These are phyloP conservation scores for Sechiopsis laciniata DNA, from an alignment of 306 rosid genomes.

Conservation along the genomic window DNA sequence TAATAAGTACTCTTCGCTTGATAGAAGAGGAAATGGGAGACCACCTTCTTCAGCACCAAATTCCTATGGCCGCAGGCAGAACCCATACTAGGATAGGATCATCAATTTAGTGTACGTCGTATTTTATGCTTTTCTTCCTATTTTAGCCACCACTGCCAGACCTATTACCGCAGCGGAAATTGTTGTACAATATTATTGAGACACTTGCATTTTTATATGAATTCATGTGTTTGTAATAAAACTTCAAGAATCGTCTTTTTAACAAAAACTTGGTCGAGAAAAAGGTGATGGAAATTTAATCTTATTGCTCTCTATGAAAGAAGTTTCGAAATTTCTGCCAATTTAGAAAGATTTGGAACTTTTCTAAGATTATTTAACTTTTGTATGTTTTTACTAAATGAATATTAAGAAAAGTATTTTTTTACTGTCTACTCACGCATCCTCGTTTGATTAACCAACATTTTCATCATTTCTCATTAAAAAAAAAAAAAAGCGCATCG, in stretches of 20 bases:
- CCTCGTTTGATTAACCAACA: no score
- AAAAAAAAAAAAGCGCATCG: no score
- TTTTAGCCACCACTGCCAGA: background rate
- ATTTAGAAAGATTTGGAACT: no score
- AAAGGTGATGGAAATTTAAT: background rate
- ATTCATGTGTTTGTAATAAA: background rate
- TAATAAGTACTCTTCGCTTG: slow-evolving; percentile 49
- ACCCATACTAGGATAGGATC: background rate
- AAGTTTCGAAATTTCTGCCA: background rate
- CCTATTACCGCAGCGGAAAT: background rate
- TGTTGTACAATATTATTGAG: slow-evolving; percentile 1
- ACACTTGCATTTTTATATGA: background rate
- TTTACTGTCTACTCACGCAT: no score
- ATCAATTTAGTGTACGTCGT: no score
- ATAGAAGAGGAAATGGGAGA: slow-evolving; percentile 43
- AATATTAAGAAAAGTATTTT: no score
- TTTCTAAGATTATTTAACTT: no score
- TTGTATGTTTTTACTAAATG: no score
- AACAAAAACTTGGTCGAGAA: background rate
- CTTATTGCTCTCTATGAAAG: background rate
- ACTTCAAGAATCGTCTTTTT: background rate
- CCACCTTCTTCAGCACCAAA: slow-evolving; percentile 45
- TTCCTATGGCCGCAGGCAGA: slow-evolving; percentile 41
- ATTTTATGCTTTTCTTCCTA: background rate
- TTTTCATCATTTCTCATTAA: no score